Evolutionary conservation across 768 basidiomycete genomes (phyloP).

Genomic region (Boletellus emodensis): DNA sequence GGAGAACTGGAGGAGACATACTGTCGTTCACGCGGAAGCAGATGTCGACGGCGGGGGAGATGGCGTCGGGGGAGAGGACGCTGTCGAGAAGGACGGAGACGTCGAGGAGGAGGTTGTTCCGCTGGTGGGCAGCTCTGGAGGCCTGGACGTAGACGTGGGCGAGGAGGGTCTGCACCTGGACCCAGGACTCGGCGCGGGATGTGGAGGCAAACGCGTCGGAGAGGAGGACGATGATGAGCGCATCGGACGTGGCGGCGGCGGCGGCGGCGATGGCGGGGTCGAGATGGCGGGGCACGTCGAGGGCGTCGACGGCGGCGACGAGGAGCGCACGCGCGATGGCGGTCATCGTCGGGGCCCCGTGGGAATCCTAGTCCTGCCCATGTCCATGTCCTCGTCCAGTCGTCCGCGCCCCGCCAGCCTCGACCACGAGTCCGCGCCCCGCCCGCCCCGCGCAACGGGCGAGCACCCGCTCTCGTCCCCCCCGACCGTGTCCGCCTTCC

Average conservation of each 20-base stretch:
- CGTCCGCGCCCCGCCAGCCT: constrained; percentile 11
- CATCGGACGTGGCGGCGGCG: constrained; percentile 37
- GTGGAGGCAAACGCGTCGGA: constrained; percentile 52
- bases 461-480: constrained; percentile 26
- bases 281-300: constrained; percentile 54
- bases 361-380: neutral
- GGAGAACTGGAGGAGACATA: constrained; percentile 24
- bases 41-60: constrained; percentile 37
- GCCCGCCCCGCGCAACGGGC: constrained; percentile 2
- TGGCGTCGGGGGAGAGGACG: constrained; percentile 41
- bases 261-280: constrained; percentile 47
- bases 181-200: constrained; percentile 50
- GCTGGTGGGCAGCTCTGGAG: constrained; percentile 65
- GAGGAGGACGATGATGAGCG: constrained; percentile 62
- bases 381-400: neutral
- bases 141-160: constrained; percentile 84
- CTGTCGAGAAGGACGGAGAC: constrained; percentile 73
- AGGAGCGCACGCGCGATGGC: constrained; percentile 34
- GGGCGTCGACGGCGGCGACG: constrained; percentile 49
- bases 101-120: constrained; percentile 67
- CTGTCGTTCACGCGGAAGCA: constrained; percentile 45
- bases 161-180: constrained; percentile 68
- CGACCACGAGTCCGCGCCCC: constrained; percentile 14
- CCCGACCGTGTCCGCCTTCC: constrained; percentile 26
- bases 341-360: constrained; percentile 8